These are phyloP conservation scores for Kuraishia borneana DNA, from an alignment of 805 yeast genomes.

Conservation along the genomic window DNA sequence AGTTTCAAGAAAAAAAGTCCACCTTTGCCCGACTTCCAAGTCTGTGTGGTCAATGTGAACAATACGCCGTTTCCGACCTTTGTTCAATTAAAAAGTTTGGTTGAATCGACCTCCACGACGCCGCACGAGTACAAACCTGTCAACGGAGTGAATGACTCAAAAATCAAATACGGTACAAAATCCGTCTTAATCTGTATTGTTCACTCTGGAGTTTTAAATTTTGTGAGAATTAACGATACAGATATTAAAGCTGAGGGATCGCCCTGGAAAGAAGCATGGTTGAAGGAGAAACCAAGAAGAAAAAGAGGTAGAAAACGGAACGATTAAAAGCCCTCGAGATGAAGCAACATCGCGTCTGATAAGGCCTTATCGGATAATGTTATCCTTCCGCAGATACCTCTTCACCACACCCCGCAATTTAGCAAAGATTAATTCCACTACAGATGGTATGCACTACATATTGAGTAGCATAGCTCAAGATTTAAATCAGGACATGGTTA, in stretches of 20 bases:
- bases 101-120: conserved; percentile 15
- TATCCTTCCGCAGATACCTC: background rate
- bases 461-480: background rate
- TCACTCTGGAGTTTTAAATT: conserved; percentile 67
- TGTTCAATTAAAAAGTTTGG: conserved; percentile 25
- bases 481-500: background rate
- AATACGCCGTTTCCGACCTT: conserved; percentile 33
- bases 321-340: no score
- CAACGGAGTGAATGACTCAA: background rate
- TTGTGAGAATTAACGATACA: conserved; percentile 39
- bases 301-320: background rate
- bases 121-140: background rate
- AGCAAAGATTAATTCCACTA: conserved; percentile 1
- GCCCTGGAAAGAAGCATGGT: conserved; percentile 17
- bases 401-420: background rate
- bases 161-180: conserved; percentile 2
- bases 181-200: conserved; percentile 43
- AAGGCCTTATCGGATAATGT: background rate
- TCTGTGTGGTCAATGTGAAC: conserved; percentile 44
- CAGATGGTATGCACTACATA: conserved; percentile 1
- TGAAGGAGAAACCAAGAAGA: background rate
- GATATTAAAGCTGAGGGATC: conserved; percentile 26
- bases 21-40: conserved; percentile 63
- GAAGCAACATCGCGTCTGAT: background rate
- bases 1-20: conserved; percentile 62